These are phyloP conservation scores for Penicillium odoratum DNA, from an alignment of 495 filamentous ascomycete genomes.

Conservation along the genomic window DNA sequence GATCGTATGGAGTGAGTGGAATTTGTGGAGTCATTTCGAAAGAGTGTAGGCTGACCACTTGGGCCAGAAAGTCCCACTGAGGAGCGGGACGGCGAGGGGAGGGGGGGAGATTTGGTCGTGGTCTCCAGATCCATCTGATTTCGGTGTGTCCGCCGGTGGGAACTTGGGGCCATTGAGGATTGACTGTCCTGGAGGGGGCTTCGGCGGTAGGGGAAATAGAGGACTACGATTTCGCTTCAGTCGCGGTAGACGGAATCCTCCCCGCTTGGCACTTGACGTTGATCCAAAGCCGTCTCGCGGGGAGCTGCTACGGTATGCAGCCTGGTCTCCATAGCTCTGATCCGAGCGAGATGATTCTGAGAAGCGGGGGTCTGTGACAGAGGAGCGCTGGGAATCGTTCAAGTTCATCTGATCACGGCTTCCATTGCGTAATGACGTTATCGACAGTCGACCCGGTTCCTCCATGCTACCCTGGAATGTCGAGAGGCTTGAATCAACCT, in stretches of 20 bases:
- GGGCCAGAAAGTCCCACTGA: slow-evolving; percentile 46
- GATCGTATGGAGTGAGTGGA: slow-evolving; percentile 72
- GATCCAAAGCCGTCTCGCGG: slow-evolving; percentile 27
- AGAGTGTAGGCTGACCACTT: slow-evolving; percentile 36
- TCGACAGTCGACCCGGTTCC: slow-evolving; percentile 62
- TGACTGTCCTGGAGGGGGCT: slow-evolving; percentile 38
- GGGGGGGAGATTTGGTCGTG: slow-evolving; percentile 50
- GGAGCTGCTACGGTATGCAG: slow-evolving; percentile 43
- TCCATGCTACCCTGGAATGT: slow-evolving; percentile 62
- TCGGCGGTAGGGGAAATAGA: slow-evolving; percentile 84
- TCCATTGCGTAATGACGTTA: slow-evolving; percentile 45
- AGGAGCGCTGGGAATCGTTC: slow-evolving; percentile 67
- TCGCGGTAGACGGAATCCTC: slow-evolving; percentile 71
- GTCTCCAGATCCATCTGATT: slow-evolving; percentile 28
- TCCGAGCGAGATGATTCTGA: slow-evolving; percentile 95
- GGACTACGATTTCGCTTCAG: slow-evolving; percentile 79
- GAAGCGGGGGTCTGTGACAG: slow-evolving; percentile 66
- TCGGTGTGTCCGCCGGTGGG: slow-evolving; percentile 24
- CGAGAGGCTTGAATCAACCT: slow-evolving; percentile 44
- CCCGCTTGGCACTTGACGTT: slow-evolving; percentile 62
- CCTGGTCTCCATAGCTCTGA: slow-evolving; percentile 75
- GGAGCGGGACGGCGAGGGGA: slow-evolving; percentile 57
- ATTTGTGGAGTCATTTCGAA: slow-evolving; percentile 61
- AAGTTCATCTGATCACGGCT: slow-evolving; percentile 65
- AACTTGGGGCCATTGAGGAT: slow-evolving; percentile 29